Percentiles rank a stretch among this genome's conserved stretches.
phyloP scores from a whole-genome alignment of 441 rosid genomes.

The Erodium moschatum region DNA sequence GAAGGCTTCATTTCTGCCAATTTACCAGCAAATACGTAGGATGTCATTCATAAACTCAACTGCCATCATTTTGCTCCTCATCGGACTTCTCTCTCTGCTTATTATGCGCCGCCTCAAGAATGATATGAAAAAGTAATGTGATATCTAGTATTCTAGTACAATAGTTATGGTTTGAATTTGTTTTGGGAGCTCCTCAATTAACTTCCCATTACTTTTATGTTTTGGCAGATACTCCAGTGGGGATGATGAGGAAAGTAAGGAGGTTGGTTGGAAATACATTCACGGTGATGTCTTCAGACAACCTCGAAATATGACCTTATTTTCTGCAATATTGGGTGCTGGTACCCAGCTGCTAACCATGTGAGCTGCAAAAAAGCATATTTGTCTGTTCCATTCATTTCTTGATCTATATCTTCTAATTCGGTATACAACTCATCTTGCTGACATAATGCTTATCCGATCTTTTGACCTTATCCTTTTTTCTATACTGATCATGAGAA shows the following conservation, averaged over 20 bases:
- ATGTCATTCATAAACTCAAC: conserved; percentile 59
- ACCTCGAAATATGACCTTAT: conserved; percentile 55
- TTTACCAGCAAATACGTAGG: conserved; percentile 49
- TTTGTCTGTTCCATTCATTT: too few relatives aligned
- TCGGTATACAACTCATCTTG: too few relatives aligned
- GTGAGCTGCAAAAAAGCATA: conserved; percentile 37
- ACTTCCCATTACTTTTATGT: conserved; percentile 10
- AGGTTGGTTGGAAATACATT: conserved; percentile 65
- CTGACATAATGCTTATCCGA: too few relatives aligned
- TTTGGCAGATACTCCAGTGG: conserved; percentile 42
- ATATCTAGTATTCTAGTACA: conserved; percentile 13
- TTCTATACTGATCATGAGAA: neutral
- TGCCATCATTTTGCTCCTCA: conserved; percentile 39
- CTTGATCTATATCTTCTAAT: too few relatives aligned
- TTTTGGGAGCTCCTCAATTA: neutral
- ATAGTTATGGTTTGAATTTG: neutral
- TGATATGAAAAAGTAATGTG: conserved; percentile 50
- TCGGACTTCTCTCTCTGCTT: conserved; percentile 48
- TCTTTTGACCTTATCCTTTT: neutral
- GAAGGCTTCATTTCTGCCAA: conserved; percentile 39
- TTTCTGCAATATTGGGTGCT: conserved; percentile 60
- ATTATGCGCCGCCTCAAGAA: conserved; percentile 56
- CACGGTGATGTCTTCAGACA: conserved; percentile 63
- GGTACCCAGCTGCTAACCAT: conserved; percentile 65
- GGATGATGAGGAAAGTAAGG: conserved; percentile 71